Percentiles rank a stretch among this genome's conserved stretches.
Conservation (phyloP, 2,329 filamentous ascomycete species). For the Colletotrichum theobromicola region DNA sequence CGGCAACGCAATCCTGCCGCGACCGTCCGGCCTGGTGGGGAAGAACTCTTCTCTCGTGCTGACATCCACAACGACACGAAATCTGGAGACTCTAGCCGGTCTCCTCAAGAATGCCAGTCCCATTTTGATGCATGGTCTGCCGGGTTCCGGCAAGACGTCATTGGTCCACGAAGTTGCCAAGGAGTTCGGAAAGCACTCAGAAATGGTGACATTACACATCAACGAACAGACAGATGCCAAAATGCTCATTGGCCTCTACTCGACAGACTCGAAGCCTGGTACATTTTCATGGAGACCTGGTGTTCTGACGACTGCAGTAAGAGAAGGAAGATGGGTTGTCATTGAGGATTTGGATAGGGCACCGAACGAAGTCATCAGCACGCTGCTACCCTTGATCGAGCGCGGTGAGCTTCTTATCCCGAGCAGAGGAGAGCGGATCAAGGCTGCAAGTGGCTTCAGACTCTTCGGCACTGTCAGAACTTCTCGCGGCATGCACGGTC, state of each 20-base stretch:
- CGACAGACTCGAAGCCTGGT: constrained; percentile 84
- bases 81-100: constrained; percentile 72
- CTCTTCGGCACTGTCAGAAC: constrained; percentile 92
- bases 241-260: constrained; percentile 92
- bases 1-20: constrained; percentile 70
- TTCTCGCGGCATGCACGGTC: constrained; percentile 69
- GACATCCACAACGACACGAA: constrained; percentile 75
- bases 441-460: constrained; percentile 83
- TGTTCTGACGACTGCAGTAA: constrained; percentile 91
- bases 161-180: constrained; percentile 82
- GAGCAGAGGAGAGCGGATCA: constrained; percentile 83
- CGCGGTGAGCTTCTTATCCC: constrained; percentile 89
- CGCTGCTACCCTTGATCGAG: constrained; percentile 90
- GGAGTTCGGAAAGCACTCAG: constrained; percentile 77
- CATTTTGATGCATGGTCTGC: constrained; percentile 79
- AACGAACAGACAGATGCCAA: constrained; percentile 99
- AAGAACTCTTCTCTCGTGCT: constrained; percentile 57
- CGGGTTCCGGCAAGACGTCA: constrained; percentile 91
- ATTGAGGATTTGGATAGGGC: constrained; percentile 97
- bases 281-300: constrained; percentile 93
- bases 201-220: constrained; percentile 91
- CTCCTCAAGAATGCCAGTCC: constrained; percentile 73
- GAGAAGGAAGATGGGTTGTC: constrained; percentile 93
- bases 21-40: constrained; percentile 57
- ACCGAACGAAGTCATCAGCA: constrained; percentile 92